Conservation (phyloP, 805 yeast genomes). For the Blastobotrys attinorum region DNA sequence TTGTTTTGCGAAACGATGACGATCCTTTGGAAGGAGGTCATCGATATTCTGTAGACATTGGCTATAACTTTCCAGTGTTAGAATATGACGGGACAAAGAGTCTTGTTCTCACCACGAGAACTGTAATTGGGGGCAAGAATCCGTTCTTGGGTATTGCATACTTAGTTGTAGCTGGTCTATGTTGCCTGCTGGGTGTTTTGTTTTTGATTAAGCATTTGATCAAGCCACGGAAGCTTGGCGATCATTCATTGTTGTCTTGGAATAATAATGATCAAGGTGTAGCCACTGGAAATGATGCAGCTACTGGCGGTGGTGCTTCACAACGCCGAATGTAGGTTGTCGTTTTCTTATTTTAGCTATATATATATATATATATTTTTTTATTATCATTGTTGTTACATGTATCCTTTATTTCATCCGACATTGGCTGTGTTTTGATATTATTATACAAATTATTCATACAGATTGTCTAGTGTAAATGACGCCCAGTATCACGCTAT, state of each 20-base stretch:
- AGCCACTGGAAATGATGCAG: slow-evolving; percentile 3
- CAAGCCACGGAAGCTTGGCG: slow-evolving; percentile 80
- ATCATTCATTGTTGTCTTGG: slow-evolving; percentile 59
- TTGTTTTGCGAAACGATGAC: slow-evolving; percentile 66
- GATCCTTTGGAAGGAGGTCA: slow-evolving; percentile 51
- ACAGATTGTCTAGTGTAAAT: no score
- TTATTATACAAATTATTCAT: no score
- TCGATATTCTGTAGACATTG: slow-evolving; percentile 61
- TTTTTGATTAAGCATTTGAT: slow-evolving; percentile 77
- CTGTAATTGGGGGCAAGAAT: slow-evolving; percentile 83
- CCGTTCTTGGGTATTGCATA: slow-evolving; percentile 78
- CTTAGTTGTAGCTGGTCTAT: slow-evolving; percentile 71
- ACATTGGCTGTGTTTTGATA: no score
- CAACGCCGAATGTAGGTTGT: background rate
- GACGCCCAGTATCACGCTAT: no score
- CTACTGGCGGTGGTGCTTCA: background rate
- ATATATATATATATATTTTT: background rate
- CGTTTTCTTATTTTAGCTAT: background rate
- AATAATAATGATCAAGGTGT: slow-evolving; percentile 23
- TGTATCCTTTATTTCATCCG: no score
- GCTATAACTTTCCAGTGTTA: slow-evolving; percentile 71
- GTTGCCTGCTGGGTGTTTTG: slow-evolving; percentile 60
- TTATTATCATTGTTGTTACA: background rate
- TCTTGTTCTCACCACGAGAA: slow-evolving; percentile 69
- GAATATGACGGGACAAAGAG: slow-evolving; percentile 86